A percentile compares a stretch with the other conserved stretches of the same genome.
Evolutionary conservation across 129 eudicot species (phyloP).

Genomic region (Artemisia argyi): DNA sequence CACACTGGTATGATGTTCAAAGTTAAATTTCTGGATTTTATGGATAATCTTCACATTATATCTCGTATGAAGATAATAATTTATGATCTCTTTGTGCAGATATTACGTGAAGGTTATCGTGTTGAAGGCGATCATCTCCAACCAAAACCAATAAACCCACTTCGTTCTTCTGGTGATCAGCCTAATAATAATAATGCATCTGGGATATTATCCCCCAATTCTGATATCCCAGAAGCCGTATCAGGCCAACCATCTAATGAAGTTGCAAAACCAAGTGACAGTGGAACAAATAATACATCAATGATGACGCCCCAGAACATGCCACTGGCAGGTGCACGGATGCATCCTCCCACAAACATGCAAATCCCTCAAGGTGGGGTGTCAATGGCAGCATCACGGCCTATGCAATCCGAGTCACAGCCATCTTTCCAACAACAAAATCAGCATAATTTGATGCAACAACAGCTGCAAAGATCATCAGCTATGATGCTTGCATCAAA

Average conservation of each 20-base stretch:
- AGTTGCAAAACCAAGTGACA: conserved; percentile 46
- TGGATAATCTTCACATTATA: not conserved
- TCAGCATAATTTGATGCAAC: conserved; percentile 56
- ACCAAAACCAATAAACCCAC: conserved; percentile 55
- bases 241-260: conserved; percentile 57
- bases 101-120: conserved; percentile 72
- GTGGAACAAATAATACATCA: conserved; percentile 29
- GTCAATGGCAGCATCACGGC: conserved; percentile 45
- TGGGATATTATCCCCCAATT: conserved; percentile 31
- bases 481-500: conserved; percentile 58
- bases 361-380: conserved; percentile 72
- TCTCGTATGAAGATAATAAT: not conserved
- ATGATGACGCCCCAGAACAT: conserved; percentile 28
- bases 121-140: conserved; percentile 68
- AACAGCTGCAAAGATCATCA: conserved; percentile 69
- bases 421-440: conserved; percentile 47
- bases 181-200: conserved; percentile 35
- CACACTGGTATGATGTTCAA: conserved; percentile 54
- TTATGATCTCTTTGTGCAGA: conserved; percentile 44
- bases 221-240: conserved; percentile 55
- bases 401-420: conserved; percentile 54
- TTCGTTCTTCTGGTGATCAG: conserved; percentile 44
- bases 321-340: conserved; percentile 35
- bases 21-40: not conserved
- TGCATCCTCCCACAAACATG: conserved; percentile 68